Percentiles rank a stretch among this genome's conserved stretches.
Evolutionary conservation across 1,284 basidiomycete species (phyloP).

Genomic region (Singerocomus inundabilis): DNA sequence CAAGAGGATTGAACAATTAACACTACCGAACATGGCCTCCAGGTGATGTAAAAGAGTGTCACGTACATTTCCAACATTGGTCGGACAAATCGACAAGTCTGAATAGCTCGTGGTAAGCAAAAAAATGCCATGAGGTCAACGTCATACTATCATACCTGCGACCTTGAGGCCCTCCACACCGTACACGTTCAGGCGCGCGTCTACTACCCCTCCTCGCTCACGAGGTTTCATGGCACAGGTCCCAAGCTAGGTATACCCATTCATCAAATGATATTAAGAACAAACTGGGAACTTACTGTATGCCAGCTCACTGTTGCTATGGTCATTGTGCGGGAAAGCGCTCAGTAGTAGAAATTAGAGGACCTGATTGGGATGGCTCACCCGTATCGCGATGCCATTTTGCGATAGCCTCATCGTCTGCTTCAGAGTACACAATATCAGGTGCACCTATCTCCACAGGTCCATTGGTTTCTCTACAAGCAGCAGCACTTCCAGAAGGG

Average conservation of each 20-base stretch:
- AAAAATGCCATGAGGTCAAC: no score
- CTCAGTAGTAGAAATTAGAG: no score
- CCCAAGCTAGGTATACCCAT: constrained; percentile 17
- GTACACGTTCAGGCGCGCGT: constrained; percentile 34
- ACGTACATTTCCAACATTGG: constrained; percentile 32
- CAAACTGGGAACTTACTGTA: constrained; percentile 42
- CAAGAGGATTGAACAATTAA: background rate
- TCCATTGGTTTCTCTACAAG: constrained; percentile 58
- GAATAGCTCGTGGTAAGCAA: background rate
- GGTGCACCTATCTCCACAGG: no score
- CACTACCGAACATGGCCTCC: no score
- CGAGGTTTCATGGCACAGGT: constrained; percentile 35
- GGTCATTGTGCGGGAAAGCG: constrained; percentile 24
- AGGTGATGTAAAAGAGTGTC: background rate
- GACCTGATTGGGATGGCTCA: constrained; percentile 14
- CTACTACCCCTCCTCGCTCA: no score
- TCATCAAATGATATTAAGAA: background rate
- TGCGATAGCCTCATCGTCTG: constrained; percentile 52
- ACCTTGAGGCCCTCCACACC: constrained; percentile 31
- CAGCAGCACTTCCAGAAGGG: constrained; percentile 39
- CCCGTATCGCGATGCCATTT: constrained; percentile 36
- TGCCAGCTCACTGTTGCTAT: no score
- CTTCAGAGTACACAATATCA: no score
- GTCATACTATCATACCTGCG: constrained; percentile 21
- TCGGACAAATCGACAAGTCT: constrained; percentile 35